Base-by-base conservation (phyloP, 2,329 filamentous ascomycete genomes). In the Ustilaginoidea virens region DNA sequence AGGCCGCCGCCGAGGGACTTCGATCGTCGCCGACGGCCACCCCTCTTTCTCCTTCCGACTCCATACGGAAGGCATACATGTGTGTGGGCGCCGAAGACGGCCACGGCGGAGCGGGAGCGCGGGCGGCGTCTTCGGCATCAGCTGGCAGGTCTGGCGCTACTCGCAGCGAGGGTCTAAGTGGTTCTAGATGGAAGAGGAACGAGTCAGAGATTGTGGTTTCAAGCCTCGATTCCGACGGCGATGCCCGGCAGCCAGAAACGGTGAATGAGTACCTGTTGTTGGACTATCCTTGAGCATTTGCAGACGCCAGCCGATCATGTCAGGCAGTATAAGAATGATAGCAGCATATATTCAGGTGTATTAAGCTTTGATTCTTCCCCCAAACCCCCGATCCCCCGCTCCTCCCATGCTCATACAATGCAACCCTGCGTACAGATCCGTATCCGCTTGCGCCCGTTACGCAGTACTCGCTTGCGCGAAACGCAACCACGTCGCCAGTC, bases 151-250 rank as follows among this genome's bases (percentile, higher is more conserved):
- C 12, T 13, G 22, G 6, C 8, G 22, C 22, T 24, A 11, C 22
- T 13, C 7, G 22, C 9, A 24, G 6, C 22, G 10, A 4, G 16
- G 27, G 23, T 11, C 20, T 34, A 6, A 23, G 12, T 12, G 18
- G 11, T 7, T 34, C 33, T n/a, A 32, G 21, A 16, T 34, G 29
- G 33, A 26, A 15, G 10, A 14, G 13, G 22, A 18, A 9, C 7
- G 13, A 14, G 8, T 12, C 25, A 8, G 5, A 14, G 13, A 9
- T 10, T 5, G 6, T 17, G 17, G 3, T 8, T n/a, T 8, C 5
- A 8, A 15, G 22, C 5, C 12, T 26, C 15, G 17, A 25, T 6
- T 11, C 15, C n/a, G n/a, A n/a, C n/a, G n/a, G n/a, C n/a, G n/a
- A n/a, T n/a, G n/a, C n/a, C n/a, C n/a, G n/a, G n/a, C n/a, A n/a